A percentile compares a stretch with the other conserved stretches of the same genome.
phyloP scores from a whole-genome alignment of 441 rosid species.

The Populus trichocarpa region DNA sequence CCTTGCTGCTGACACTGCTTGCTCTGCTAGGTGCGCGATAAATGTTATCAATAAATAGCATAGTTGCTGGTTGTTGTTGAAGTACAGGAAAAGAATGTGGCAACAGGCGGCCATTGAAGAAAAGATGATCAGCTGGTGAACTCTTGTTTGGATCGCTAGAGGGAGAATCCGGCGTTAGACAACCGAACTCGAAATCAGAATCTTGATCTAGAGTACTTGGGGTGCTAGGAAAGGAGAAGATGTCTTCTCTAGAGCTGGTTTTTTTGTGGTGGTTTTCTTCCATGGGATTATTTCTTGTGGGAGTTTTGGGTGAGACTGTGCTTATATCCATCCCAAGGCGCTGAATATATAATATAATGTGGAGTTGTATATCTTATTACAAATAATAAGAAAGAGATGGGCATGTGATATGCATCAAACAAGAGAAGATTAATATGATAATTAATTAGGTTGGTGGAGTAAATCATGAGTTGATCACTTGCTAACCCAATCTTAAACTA shows the following conservation, averaged over 20 bases:
- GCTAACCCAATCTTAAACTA: slow-evolving; percentile 30
- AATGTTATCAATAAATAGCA: background rate
- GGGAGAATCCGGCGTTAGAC: slow-evolving; percentile 53
- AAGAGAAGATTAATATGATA: slow-evolving; percentile 7
- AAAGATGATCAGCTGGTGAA: slow-evolving; percentile 85
- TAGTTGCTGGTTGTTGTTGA: slow-evolving; percentile 18
- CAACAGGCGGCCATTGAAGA: slow-evolving; percentile 69
- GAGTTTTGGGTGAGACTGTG: background rate
- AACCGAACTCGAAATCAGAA: slow-evolving; percentile 69
- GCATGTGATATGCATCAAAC: background rate
- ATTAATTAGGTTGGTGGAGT: slow-evolving; percentile 21
- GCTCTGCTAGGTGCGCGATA: slow-evolving; percentile 36
- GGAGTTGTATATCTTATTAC: background rate
- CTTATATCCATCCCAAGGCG: background rate
- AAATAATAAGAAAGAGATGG: background rate
- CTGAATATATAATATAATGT: background rate
- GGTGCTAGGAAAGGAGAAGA: slow-evolving; percentile 47
- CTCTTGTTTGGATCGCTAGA: slow-evolving; percentile 38
- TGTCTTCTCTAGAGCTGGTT: slow-evolving; percentile 23
- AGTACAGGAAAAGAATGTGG: slow-evolving; percentile 64
- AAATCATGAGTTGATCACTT: slow-evolving; percentile 32
- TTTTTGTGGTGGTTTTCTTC: slow-evolving; percentile 17
- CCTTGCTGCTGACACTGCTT: slow-evolving; percentile 53
- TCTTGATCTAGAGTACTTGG: slow-evolving; percentile 28
- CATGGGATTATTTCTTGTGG: background rate